Evolutionary conservation across 2,329 filamentous ascomycete genomes (phyloP), one percentile per base, ranked within the genome.

Genomic region (Alternaria brassicicola): DNA sequence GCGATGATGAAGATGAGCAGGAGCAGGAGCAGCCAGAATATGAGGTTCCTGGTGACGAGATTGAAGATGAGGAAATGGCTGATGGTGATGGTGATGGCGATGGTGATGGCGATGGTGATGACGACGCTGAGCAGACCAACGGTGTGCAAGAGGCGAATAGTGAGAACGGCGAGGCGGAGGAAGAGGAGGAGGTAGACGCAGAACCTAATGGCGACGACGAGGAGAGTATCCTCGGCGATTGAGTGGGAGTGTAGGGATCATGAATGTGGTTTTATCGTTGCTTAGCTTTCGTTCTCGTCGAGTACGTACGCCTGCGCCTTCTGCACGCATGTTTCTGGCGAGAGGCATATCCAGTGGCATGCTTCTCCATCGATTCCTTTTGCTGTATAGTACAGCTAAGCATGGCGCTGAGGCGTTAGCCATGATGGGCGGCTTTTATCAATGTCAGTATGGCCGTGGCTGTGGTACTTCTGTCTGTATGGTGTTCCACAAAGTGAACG

Each of bases 191-290:
- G 15, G 76, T 68, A 10, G 74, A 71, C 25, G 70, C 67, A 25
- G 51, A 60, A 25, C 8, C 33, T 31, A 69, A 74, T 21, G 69
- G 55, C 12, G 78, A 84, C 8, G 55, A 68, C 8, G 56, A 68
- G 47, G 79, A 81, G 66, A 80, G 78, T 54, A 76, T 81, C 21
- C 64, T 81, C 15, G 79, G 79, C 5, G 80, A 79, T 56, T 78
- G 59, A 67, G 28, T 15, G 12, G 7, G 19, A 33, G 10, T 35
- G 35, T 31, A 23, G 36, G 12, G 19, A 39, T 39, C 6, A 36
- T 52, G 23, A 41, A 15, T 41, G 46, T 55, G 55, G 47, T 55
- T 45, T 26, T 36, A 39, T 17, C 12, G 45, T 52, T 30, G 17
- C 21, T 35, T 35, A 36, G 8, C 41, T 23, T 36, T 19, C 28